These are phyloP conservation scores for Hondaea fermentalgiana DNA, from an alignment of 108 stramenopile genomes.

Conservation along the genomic window DNA sequence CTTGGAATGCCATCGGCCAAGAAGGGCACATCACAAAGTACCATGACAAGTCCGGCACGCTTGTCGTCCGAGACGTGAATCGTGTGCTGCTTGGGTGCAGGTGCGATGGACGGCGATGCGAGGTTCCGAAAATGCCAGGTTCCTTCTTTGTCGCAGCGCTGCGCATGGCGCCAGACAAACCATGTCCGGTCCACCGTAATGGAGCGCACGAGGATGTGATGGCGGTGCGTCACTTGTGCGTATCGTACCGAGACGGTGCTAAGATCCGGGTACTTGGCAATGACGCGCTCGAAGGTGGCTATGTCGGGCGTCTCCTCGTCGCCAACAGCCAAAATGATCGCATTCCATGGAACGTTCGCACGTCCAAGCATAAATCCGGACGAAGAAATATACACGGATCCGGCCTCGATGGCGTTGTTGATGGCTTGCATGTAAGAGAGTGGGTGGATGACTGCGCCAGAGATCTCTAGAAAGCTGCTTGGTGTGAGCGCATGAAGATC, in stretches of 20 bases:
- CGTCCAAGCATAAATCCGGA: slow-evolving; percentile 37
- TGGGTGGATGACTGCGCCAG: slow-evolving; percentile 30
- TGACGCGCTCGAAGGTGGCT: slow-evolving; percentile 26
- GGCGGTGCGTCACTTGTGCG: not conserved
- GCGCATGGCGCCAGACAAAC: not conserved
- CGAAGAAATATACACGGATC: not conserved
- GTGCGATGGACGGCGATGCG: not conserved
- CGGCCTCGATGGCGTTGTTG: slow-evolving; percentile 23
- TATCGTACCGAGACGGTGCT: slow-evolving; percentile 25
- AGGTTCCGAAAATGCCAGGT: not conserved
- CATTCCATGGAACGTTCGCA: slow-evolving; percentile 18
- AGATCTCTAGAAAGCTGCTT: slow-evolving; percentile 23
- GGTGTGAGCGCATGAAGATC: slow-evolving; percentile 34
- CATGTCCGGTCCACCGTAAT: not conserved
- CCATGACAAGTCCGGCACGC: slow-evolving; percentile 26
- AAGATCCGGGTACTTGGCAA: slow-evolving; percentile 25
- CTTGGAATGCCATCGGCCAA: slow-evolving; percentile 30
- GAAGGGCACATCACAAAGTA: slow-evolving; percentile 32
- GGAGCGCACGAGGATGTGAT: not conserved
- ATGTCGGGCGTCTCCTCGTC: slow-evolving; percentile 29
- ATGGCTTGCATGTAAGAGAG: slow-evolving; percentile 25
- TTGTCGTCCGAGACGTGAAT: not conserved
- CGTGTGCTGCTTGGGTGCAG: not conserved
- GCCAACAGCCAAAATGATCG: slow-evolving; percentile 31
- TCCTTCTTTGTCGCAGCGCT: not conserved